A percentile compares a stretch with the other conserved stretches of the same genome.
phyloP scores from a whole-genome alignment of 2,329 filamentous ascomycete genomes.

The Calonectria hawksworthii region DNA sequence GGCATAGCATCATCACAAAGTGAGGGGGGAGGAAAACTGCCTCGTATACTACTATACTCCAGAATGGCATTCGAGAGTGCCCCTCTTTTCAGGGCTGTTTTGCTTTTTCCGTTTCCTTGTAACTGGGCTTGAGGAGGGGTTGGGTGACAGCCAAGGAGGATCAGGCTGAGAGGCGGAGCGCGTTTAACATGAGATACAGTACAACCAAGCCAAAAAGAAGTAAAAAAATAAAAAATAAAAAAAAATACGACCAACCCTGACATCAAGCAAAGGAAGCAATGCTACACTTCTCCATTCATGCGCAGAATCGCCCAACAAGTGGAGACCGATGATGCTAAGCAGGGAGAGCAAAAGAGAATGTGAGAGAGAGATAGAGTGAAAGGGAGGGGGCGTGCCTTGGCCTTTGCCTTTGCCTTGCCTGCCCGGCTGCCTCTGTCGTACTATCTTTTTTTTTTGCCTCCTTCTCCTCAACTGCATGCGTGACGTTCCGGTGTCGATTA shows the following conservation, averaged over 20 bases:
- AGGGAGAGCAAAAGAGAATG: background rate
- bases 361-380: background rate
- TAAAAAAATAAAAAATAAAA: background rate
- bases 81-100: background rate
- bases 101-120: background rate
- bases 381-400: background rate
- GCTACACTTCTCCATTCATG: background rate
- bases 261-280: background rate
- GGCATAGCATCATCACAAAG: background rate
- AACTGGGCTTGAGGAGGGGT: background rate
- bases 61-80: background rate
- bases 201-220: background rate
- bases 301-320: background rate
- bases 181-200: background rate
- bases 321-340: background rate
- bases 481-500: conserved; percentile 24
- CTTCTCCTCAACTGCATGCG: conserved; percentile 27
- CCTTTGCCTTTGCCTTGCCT: background rate
- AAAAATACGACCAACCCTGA: too few relatives aligned
- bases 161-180: background rate
- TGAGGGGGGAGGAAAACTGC: background rate
- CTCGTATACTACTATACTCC: background rate
- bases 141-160: background rate
- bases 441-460: background rate
- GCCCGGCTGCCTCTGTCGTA: background rate